Conservation (phyloP, 83 land plant genomes). For the Isoetes engelmannii region DNA sequence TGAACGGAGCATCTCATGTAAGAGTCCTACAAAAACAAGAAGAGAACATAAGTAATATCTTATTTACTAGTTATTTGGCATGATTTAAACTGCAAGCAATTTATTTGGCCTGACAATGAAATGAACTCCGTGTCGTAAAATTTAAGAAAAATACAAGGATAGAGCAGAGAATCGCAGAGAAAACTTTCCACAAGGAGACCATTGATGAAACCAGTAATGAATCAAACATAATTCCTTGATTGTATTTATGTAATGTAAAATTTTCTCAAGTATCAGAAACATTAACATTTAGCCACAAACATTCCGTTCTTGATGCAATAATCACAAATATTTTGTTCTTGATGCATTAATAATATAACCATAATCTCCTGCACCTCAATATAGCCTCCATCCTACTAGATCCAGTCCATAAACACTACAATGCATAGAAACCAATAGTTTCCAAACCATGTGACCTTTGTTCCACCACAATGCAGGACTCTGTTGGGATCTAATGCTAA, state of each 20-base stretch:
- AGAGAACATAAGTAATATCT: neutral
- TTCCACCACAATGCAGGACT: neutral
- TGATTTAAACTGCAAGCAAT: neutral
- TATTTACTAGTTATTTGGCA: neutral
- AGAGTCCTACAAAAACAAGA: constrained; percentile 46
- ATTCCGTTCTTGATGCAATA: no score
- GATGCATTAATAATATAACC: no score
- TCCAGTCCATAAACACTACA: neutral
- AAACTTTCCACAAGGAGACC: neutral
- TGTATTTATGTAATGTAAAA: neutral
- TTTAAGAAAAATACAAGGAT: neutral
- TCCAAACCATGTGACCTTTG: neutral
- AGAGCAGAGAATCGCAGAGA: neutral
- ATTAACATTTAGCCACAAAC: no score
- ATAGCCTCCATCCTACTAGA: neutral
- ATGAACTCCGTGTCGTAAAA: neutral
- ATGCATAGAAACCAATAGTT: no score
- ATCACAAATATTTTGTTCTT: no score
- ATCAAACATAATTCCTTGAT: neutral
- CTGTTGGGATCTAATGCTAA: neutral
- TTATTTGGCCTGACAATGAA: neutral
- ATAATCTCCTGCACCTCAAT: neutral
- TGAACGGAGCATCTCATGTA: constrained; percentile 84
- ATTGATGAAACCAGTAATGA: neutral
- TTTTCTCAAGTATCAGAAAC: no score